Conservation (phyloP, 176 grass and related monocot genomes). For the Carex littledalei region DNA sequence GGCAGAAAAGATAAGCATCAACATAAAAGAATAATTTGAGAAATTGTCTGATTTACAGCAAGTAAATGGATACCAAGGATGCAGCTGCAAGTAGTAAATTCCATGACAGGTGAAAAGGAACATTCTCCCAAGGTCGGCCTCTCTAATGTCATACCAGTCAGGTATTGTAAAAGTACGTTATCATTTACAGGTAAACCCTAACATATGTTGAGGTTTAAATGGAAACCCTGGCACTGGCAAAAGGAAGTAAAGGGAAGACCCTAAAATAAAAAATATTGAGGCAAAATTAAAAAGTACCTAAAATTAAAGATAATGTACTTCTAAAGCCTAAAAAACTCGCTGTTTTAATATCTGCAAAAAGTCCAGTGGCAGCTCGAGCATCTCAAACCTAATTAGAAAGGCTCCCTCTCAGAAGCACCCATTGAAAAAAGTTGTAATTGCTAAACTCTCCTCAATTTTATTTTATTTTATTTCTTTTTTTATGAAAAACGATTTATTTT, state of each 20-base stretch:
- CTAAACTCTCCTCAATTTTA: neutral
- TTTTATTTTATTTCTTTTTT: neutral
- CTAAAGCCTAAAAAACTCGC: neutral
- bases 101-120: neutral
- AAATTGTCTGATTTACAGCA: neutral
- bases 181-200: neutral
- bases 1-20: neutral
- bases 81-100: neutral
- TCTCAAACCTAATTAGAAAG: neutral
- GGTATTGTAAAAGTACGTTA: neutral
- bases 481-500: neutral
- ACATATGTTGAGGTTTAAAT: neutral
- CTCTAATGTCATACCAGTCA: neutral
- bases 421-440: neutral
- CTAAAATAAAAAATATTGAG: neutral
- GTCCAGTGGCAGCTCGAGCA: neutral
- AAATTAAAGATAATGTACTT: neutral
- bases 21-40: neutral
- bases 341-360: neutral
- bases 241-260: neutral
- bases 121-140: neutral
- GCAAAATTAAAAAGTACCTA: neutral
- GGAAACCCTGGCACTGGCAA: neutral
- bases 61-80: neutral
- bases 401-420: neutral